Conservation (phyloP, 352 stramenopile species). For the Phytophthora meadii region DNA sequence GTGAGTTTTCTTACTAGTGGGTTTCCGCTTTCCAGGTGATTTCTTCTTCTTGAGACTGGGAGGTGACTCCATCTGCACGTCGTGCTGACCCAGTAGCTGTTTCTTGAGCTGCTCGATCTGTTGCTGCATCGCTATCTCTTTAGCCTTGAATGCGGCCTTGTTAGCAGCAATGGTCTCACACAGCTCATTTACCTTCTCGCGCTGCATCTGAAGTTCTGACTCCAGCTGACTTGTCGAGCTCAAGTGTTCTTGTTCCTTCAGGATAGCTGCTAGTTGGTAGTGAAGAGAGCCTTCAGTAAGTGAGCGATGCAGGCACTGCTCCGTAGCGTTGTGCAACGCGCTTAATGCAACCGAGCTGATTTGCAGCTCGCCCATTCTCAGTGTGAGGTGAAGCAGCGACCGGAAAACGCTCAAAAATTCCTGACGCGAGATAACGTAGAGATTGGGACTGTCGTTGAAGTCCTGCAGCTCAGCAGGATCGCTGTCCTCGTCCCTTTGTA, state of each 20-base stretch:
- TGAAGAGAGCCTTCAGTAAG: slow-evolving; percentile 67
- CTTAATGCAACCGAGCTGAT: slow-evolving; percentile 79
- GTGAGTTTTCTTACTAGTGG: slow-evolving; percentile 51
- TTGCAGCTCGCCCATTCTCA: slow-evolving; percentile 46
- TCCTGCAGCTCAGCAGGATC: slow-evolving; percentile 32
- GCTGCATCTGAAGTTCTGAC: slow-evolving; percentile 52
- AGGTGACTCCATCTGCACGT: slow-evolving; percentile 45
- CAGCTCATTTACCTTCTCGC: slow-evolving; percentile 67
- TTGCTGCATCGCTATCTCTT: slow-evolving; percentile 73
- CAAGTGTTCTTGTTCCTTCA: slow-evolving; percentile 56
- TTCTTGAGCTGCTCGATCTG: slow-evolving; percentile 66
- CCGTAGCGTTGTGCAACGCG: slow-evolving; percentile 75
- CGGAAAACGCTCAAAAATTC: slow-evolving; percentile 66
- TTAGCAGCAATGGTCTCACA: slow-evolving; percentile 64
- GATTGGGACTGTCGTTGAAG: slow-evolving; percentile 38
- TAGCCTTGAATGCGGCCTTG: slow-evolving; percentile 63
- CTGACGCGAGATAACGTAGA: slow-evolving; percentile 78
- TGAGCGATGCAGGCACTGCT: slow-evolving; percentile 72
- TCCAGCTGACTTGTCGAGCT: slow-evolving; percentile 45
- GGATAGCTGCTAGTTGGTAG: slow-evolving; percentile 57
- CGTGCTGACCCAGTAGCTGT: slow-evolving; percentile 43
- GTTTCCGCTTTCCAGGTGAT: slow-evolving; percentile 64
- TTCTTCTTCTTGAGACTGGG: slow-evolving; percentile 43
- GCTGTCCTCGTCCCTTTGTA: slow-evolving; percentile 35
- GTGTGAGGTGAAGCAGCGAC: slow-evolving; percentile 36